Percentiles rank a stretch among this genome's conserved stretches.
These are phyloP conservation scores for Chenopodium formosanum DNA, from an alignment of 148 eudicot species.

Conservation along the genomic window DNA sequence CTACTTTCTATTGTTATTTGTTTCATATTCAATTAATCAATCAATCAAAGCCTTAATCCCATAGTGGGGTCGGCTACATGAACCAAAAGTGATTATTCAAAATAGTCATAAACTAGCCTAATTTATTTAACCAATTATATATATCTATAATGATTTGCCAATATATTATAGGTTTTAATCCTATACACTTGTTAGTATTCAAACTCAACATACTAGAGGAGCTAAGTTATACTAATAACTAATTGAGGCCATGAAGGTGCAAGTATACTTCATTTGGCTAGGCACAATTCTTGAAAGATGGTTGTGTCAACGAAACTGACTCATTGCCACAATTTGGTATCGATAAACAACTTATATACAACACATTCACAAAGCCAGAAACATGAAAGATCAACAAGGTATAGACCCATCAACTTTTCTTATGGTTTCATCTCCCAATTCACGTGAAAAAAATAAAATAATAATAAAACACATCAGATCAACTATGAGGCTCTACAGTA, in stretches of 20 bases:
- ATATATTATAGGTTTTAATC: too few relatives aligned
- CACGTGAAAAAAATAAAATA: neutral
- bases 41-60: too few relatives aligned
- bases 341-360: neutral
- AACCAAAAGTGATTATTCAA: too few relatives aligned
- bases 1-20: neutral
- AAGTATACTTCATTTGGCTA: neutral
- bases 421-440: neutral
- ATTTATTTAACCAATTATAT: neutral
- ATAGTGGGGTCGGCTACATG: too few relatives aligned
- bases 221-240: neutral
- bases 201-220: neutral
- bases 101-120: neutral
- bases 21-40: neutral
- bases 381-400: neutral
- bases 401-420: neutral
- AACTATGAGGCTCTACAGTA: neutral
- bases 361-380: neutral
- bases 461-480: neutral
- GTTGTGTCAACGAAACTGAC: neutral
- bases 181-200: neutral
- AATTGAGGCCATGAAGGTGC: neutral
- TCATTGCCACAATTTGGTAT: neutral
- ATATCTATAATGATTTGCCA: neutral
- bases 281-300: neutral